phyloP scores from a whole-genome alignment of 225 moss, liverwort and hornwort species.

The Polytrichum commune region DNA sequence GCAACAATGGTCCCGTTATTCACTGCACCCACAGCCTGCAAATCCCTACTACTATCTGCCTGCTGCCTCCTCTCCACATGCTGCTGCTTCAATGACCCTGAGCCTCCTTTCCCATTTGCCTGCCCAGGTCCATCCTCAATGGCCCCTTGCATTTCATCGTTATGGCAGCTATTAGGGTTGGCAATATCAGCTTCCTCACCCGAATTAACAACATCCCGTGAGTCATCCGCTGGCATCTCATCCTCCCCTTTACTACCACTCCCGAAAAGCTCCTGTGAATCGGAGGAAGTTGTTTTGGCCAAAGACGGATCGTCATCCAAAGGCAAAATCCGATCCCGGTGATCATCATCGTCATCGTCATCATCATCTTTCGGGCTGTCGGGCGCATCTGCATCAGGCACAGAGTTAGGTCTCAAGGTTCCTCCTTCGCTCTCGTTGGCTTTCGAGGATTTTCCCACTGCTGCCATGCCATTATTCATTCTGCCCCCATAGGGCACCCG shows the following conservation, averaged over 20 bases:
- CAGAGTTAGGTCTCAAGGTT: constrained; percentile 5
- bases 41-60: constrained; percentile 13
- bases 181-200: constrained; percentile 33
- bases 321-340: constrained; percentile 5
- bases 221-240: constrained; percentile 20
- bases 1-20: constrained; percentile 13
- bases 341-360: constrained; percentile 17
- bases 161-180: constrained; percentile 35
- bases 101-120: constrained; percentile 19
- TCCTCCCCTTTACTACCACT: constrained; percentile 27
- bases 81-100: constrained; percentile 17
- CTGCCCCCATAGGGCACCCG: constrained; percentile 33
- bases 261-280: constrained; percentile 34
- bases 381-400: constrained; percentile 14
- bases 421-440: constrained; percentile 7
- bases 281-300: constrained; percentile 29
- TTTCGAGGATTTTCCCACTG: constrained; percentile 28
- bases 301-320: constrained; percentile 17
- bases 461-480: constrained; percentile 33
- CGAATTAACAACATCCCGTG: constrained; percentile 21
- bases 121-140: constrained; percentile 49
- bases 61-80: constrained; percentile 16
- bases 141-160: constrained; percentile 53
- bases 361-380: constrained; percentile 11
- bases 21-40: constrained; percentile 15